These are phyloP conservation scores for Leishmania tarentolae DNA, from an alignment of 208 protist species.

Conservation along the genomic window DNA sequence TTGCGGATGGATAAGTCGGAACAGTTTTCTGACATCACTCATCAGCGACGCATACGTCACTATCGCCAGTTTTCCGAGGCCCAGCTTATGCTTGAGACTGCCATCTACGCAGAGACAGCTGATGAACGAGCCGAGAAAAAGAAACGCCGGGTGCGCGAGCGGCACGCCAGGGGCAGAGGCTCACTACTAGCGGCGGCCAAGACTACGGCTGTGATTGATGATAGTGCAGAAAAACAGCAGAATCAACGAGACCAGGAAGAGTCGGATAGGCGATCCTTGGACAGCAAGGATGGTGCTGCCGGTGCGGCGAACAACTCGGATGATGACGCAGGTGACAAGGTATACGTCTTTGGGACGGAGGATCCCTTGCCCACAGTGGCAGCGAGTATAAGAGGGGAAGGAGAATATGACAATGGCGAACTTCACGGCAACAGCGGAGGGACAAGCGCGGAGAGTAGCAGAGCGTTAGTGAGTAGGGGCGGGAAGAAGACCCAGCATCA, in stretches of 20 bases:
- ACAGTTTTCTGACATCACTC: slow-evolving; percentile 1
- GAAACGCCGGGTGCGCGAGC: slow-evolving; percentile 2
- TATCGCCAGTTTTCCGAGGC: slow-evolving; percentile 24
- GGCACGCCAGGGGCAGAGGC: background rate
- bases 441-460: background rate
- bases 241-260: slow-evolving; percentile 10
- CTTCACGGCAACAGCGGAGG: background rate
- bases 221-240: background rate
- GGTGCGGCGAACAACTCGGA: background rate
- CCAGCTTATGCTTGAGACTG: slow-evolving; percentile 16
- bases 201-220: background rate
- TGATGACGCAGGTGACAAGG: background rate
- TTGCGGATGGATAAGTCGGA: slow-evolving; percentile 7
- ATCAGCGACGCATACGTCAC: slow-evolving; percentile 21
- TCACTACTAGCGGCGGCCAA: background rate
- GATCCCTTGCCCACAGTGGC: background rate
- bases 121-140: background rate
- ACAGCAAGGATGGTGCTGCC: slow-evolving; percentile 6
- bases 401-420: slow-evolving; percentile 3
- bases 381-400: background rate
- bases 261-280: slow-evolving; percentile 21
- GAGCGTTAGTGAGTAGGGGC: background rate
- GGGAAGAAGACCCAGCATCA: slow-evolving; percentile 11
- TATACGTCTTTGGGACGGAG: slow-evolving; percentile 2
- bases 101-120: slow-evolving; percentile 13